Percentiles rank a stretch among this genome's conserved stretches.
phyloP scores from a whole-genome alignment of 345 rosid species.

The Moricandia moricandioides region DNA sequence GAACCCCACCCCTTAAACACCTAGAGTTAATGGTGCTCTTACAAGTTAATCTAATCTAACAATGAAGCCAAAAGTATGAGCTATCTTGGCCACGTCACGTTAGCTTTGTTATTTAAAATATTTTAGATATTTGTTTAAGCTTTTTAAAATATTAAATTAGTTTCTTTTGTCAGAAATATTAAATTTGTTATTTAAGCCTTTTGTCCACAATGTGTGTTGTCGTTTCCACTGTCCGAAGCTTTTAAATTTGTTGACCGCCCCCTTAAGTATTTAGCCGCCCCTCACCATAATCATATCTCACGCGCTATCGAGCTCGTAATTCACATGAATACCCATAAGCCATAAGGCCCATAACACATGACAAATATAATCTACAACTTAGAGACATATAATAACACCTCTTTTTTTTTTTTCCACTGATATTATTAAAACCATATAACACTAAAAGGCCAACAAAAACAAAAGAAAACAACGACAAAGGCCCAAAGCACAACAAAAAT shows the following conservation, averaged over 20 bases:
- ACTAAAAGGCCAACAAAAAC: too few species aligned
- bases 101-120: neutral
- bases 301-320: neutral
- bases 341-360: neutral
- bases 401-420: too few species aligned
- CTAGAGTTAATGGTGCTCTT: too few species aligned
- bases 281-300: neutral
- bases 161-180: too few species aligned
- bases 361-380: neutral
- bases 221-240: conserved; percentile 12
- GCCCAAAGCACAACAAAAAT: too few species aligned
- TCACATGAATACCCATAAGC: neutral
- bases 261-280: conserved; percentile 22
- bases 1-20: too few species aligned
- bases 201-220: conserved; percentile 29
- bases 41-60: too few species aligned
- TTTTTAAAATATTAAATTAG: neutral
- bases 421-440: too few species aligned
- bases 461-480: too few species aligned
- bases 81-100: conserved; percentile 32
- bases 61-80: too few species aligned
- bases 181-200: conserved; percentile 21
- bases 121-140: neutral
- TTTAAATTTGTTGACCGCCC: conserved; percentile 6
- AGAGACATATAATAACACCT: too few species aligned